phyloP scores from a whole-genome alignment of 2,329 filamentous ascomycete genomes.

The Cytospora paraplurivora region DNA sequence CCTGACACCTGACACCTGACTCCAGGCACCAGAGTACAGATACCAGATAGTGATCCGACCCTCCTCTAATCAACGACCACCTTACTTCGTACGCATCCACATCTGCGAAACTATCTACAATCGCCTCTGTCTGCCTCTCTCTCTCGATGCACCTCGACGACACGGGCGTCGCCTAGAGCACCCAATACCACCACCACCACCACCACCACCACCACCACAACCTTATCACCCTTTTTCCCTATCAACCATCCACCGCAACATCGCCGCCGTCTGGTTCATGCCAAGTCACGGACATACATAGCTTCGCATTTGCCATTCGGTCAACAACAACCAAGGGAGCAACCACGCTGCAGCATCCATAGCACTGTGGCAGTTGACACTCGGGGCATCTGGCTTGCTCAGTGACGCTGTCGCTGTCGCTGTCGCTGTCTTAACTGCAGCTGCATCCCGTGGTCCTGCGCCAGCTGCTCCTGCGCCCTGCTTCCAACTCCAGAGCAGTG shows the following conservation, averaged over 20 bases:
- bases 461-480: background rate
- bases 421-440: no score
- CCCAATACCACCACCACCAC: background rate
- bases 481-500: background rate
- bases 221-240: no score
- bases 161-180: slow-evolving; percentile 3
- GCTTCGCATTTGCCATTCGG: background rate
- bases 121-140: background rate
- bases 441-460: background rate
- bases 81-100: background rate
- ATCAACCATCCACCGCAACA: background rate
- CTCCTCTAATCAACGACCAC: background rate
- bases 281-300: background rate
- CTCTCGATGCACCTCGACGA: slow-evolving; percentile 3
- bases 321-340: background rate
- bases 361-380: background rate
- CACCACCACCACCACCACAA: background rate
- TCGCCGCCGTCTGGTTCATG: background rate
- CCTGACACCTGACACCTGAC: background rate
- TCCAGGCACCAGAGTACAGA: background rate
- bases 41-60: slow-evolving; percentile 2
- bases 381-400: background rate
- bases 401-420: background rate
- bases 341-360: background rate
- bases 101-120: background rate